These are phyloP conservation scores for Entomortierella beljakovae DNA, from an alignment of 192 early-diverging fungal species.

Conservation along the genomic window DNA sequence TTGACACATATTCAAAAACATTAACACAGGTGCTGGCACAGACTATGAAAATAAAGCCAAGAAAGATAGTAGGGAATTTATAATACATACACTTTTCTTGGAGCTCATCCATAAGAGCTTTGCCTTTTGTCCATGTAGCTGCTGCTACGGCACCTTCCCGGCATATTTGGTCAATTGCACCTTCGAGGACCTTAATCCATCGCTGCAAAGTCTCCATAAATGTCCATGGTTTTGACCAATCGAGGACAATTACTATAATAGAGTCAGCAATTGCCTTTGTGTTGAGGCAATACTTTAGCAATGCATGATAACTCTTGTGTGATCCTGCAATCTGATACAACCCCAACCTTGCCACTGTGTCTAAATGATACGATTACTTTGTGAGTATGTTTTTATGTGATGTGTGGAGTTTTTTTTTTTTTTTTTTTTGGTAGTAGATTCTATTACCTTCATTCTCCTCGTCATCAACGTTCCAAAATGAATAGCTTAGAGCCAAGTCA, in stretches of 20 bases:
- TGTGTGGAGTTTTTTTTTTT: conserved; percentile 9
- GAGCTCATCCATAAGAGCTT: conserved; percentile 76
- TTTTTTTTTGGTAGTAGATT: too few relatives aligned
- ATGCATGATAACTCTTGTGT: conserved; percentile 71
- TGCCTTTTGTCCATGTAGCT: conserved; percentile 71
- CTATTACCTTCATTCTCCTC: conserved; percentile 83
- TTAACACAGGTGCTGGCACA: background rate
- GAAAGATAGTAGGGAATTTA: background rate
- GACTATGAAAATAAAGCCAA: background rate
- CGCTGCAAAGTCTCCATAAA: conserved; percentile 84
- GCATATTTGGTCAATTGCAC: conserved; percentile 64
- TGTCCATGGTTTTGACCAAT: conserved; percentile 92
- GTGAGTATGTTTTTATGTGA: too few relatives aligned
- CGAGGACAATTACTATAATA: conserved; percentile 82
- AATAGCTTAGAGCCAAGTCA: conserved; percentile 87
- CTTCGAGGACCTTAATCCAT: conserved; percentile 80
- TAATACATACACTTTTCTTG: conserved; percentile 67
- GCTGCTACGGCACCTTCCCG: conserved; percentile 60
- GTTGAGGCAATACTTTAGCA: conserved; percentile 80
- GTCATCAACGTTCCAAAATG: conserved; percentile 87
- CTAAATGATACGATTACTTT: conserved; percentile 42
- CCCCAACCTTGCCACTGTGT: conserved; percentile 78
- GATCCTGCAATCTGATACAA: conserved; percentile 84
- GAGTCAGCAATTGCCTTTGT: conserved; percentile 70
- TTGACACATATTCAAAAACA: background rate